phyloP scores from a whole-genome alignment of 768 basidiomycete genomes.

The Mycena galopus region DNA sequence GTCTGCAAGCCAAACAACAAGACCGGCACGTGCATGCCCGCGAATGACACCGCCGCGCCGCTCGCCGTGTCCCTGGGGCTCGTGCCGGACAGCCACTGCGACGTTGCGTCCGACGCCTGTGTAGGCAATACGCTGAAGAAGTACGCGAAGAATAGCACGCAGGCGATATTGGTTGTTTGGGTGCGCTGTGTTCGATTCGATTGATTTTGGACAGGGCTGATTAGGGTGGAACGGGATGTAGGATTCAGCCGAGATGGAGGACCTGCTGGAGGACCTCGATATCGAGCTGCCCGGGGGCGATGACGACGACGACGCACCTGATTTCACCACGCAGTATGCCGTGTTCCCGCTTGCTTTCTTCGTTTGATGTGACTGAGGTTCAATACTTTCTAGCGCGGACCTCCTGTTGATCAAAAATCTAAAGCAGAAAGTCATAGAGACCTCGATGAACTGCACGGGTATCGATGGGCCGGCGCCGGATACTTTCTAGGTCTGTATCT shows the following conservation, averaged over 20 bases:
- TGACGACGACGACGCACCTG: conserved; percentile 5
- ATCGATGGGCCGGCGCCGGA: conserved; percentile 9
- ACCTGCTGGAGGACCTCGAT: conserved; percentile 3
- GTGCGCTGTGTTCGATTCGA: conserved; percentile 16
- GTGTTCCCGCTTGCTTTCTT: conserved; percentile 1
- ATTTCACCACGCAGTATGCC: not conserved
- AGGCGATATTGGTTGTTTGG: conserved; percentile 44
- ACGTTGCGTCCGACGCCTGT: conserved; percentile 33
- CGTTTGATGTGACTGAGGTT: conserved; percentile 12
- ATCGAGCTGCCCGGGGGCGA: not conserved
- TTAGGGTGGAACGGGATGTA: conserved; percentile 10
- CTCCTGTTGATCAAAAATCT: conserved; percentile 3
- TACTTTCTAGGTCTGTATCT: conserved; percentile 2
- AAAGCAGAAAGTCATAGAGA: conserved; percentile 5
- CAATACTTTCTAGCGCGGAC: conserved; percentile 6
- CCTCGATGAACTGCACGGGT: conserved; percentile 14
- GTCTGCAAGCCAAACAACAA: conserved; percentile 41
- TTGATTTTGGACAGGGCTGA: conserved; percentile 6
- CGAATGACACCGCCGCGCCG: conserved; percentile 41
- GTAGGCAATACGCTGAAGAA: conserved; percentile 37
- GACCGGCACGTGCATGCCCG: conserved; percentile 33
- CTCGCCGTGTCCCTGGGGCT: conserved; percentile 40
- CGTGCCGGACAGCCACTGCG: conserved; percentile 33
- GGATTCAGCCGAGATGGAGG: conserved; percentile 4
- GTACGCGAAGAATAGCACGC: conserved; percentile 42